phyloP scores from a whole-genome alignment of 2,329 filamentous ascomycete genomes.

The Trichoderma pleuroti region DNA sequence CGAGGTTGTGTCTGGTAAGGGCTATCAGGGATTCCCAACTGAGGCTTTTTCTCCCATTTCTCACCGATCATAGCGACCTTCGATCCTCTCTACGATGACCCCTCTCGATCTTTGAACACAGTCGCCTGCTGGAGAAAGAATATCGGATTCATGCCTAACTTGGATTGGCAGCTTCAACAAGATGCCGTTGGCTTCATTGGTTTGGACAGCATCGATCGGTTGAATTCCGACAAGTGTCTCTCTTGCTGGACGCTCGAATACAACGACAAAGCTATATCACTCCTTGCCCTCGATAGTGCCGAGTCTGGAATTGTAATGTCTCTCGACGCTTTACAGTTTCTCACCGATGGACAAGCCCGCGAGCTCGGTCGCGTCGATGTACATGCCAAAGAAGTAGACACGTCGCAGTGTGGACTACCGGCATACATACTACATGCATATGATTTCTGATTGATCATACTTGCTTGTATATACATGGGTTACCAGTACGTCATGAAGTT shows the following conservation, averaged over 20 bases:
- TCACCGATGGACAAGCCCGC: not conserved
- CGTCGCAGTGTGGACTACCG: not conserved
- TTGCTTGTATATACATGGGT: not conserved
- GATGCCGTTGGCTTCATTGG: slow-evolving; percentile 5
- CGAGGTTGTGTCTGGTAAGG: not conserved
- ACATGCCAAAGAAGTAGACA: not conserved
- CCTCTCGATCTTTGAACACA: not conserved
- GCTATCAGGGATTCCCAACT: not conserved
- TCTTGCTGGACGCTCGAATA: not conserved
- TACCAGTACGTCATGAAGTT: not conserved
- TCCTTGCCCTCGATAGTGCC: not conserved
- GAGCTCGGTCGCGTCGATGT: not conserved
- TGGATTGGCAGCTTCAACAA: slow-evolving; percentile 5
- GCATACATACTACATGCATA: not conserved
- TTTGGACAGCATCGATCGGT: not conserved
- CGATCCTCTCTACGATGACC: not conserved
- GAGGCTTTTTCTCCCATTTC: not conserved
- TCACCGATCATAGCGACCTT: not conserved
- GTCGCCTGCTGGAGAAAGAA: slow-evolving; percentile 7
- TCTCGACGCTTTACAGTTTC: not conserved
- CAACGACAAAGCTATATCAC: not conserved
- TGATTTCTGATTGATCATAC: not conserved
- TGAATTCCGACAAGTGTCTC: not conserved
- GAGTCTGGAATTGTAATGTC: not conserved
- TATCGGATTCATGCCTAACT: not conserved